These are phyloP conservation scores for Colletotrichum somersetense DNA, from an alignment of 2,329 filamentous ascomycete genomes.

Conservation along the genomic window DNA sequence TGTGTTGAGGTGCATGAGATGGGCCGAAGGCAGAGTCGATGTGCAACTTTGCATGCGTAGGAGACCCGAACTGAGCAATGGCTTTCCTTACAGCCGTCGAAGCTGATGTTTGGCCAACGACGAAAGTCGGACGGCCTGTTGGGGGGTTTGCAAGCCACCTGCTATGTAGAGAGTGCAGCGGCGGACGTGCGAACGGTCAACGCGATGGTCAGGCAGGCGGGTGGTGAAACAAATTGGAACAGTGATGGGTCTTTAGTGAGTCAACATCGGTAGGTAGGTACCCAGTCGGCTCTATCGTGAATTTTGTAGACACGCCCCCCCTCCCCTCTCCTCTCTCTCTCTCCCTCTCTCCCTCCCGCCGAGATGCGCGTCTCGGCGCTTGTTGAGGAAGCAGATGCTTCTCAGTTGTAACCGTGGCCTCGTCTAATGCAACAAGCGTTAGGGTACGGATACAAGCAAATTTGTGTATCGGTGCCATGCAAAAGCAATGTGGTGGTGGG, in stretches of 20 bases:
- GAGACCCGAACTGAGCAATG: no score
- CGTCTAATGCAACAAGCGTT: constrained; percentile 13
- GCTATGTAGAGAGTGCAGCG: neutral
- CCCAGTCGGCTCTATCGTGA: constrained; percentile 5
- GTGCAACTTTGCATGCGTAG: neutral
- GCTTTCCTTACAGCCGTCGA: neutral
- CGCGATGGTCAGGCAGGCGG: constrained; percentile 18
- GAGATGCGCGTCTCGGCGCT: neutral
- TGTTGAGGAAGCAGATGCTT: neutral
- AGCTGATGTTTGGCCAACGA: neutral
- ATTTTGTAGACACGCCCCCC: constrained; percentile 20
- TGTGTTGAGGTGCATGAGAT: neutral
- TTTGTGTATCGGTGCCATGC: neutral
- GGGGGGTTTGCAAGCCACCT: neutral
- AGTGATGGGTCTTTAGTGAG: constrained; percentile 18
- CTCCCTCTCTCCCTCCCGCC: neutral
- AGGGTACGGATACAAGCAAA: neutral
- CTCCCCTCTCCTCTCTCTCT: neutral
- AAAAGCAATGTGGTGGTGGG: constrained; percentile 10
- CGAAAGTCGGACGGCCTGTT: no score
- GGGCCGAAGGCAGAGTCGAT: neutral
- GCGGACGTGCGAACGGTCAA: constrained; percentile 28
- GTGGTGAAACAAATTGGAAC: constrained; percentile 25
- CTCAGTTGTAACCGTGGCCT: neutral
- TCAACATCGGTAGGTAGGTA: neutral